A percentile compares a stretch with the other conserved stretches of the same genome.
Evolutionary conservation across 768 basidiomycete genomes (phyloP).

Genomic region (Lactarius quietus): DNA sequence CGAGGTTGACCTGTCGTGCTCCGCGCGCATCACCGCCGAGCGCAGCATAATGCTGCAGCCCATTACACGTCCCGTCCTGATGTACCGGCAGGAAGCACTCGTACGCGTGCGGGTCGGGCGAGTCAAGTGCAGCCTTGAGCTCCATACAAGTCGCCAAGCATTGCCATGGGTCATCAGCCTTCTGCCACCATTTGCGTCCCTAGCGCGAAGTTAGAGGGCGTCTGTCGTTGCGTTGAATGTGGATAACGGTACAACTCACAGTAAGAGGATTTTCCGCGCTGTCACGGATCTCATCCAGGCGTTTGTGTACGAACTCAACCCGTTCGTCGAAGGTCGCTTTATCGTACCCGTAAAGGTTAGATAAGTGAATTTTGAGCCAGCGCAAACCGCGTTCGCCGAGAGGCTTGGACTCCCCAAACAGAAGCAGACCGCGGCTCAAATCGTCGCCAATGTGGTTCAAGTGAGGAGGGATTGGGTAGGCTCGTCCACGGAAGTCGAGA

Average conservation of each 20-base stretch:
- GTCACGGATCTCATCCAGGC: conserved; percentile 75
- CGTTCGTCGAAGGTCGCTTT: conserved; percentile 94
- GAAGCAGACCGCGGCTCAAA: conserved; percentile 79
- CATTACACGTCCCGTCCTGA: conserved; percentile 98
- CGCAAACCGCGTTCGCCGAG: conserved; percentile 81
- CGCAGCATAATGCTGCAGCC: conserved; percentile 97
- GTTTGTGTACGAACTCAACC: conserved; percentile 69
- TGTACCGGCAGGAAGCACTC: conserved; percentile 83
- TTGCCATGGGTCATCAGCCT: conserved; percentile 97
- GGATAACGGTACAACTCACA: conserved; percentile 39
- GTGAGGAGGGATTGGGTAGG: conserved; percentile 95
- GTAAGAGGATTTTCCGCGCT: conserved; percentile 76
- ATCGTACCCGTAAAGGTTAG: conserved; percentile 91
- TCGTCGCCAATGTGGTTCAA: conserved; percentile 96
- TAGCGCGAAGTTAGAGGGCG: conserved; percentile 30
- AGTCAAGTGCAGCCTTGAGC: conserved; percentile 73
- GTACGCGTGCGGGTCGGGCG: conserved; percentile 54
- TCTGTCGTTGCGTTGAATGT: not conserved
- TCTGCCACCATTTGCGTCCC: conserved; percentile 84
- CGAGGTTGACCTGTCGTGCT: conserved; percentile 89
- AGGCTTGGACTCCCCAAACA: conserved; percentile 74
- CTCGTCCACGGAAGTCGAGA: conserved; percentile 94
- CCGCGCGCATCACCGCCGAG: conserved; percentile 89
- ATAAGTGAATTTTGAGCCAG: conserved; percentile 94
- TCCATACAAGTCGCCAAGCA: conserved; percentile 92